phyloP scores from a whole-genome alignment of 2,329 filamentous ascomycete species.

The Fusarium pseudoanthophilum region DNA sequence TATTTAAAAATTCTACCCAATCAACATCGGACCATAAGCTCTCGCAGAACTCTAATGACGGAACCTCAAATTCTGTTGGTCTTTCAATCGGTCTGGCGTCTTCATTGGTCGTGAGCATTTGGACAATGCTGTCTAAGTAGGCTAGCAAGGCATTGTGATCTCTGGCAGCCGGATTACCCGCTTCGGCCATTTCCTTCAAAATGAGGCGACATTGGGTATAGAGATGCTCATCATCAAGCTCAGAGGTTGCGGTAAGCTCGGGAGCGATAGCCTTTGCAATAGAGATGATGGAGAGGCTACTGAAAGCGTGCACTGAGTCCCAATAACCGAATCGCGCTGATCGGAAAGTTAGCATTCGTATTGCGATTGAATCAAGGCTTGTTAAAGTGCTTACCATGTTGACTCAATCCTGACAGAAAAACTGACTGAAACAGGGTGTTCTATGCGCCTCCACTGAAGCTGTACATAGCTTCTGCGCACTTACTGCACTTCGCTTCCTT shows the following conservation, averaged over 20 bases:
- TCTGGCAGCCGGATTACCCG: background rate
- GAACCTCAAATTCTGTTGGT: background rate
- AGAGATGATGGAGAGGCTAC: background rate
- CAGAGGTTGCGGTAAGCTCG: background rate
- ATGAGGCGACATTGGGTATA: background rate
- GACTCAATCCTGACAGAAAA: accelerated
- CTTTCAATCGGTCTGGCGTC: background rate
- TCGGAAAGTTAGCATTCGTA: background rate
- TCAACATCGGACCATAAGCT: background rate
- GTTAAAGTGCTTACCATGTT: background rate
- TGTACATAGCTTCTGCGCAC: constrained; percentile 5
- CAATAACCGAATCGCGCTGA: background rate
- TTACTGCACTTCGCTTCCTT: constrained; percentile 50
- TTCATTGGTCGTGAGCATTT: background rate
- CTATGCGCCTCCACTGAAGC: constrained; percentile 2
- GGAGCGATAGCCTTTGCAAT: background rate
- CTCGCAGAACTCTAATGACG: background rate
- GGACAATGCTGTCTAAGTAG: background rate
- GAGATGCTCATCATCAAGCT: background rate
- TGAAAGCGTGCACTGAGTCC: background rate
- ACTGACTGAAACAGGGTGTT: background rate
- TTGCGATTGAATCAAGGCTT: background rate
- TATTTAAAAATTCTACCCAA: background rate
- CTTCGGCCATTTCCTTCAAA: background rate
- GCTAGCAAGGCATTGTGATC: background rate